A percentile compares a stretch with the other conserved stretches of the same genome.
Evolutionary conservation across 257 asterid species (phyloP).

Genomic region (Solanum boliviense): DNA sequence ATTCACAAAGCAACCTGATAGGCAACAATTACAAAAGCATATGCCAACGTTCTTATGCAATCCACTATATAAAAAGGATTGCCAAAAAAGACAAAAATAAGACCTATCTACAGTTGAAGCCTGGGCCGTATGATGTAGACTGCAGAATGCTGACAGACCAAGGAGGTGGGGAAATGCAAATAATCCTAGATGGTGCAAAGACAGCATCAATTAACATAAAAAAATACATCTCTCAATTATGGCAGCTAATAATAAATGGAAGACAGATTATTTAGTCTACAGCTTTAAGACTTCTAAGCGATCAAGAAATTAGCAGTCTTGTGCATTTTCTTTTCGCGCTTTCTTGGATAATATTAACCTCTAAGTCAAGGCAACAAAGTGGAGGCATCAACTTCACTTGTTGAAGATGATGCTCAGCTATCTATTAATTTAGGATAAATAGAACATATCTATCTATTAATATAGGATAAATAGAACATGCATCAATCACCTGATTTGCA

Average conservation of each 20-base stretch:
- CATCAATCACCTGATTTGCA: conserved; percentile 47
- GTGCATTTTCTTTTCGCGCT: neutral
- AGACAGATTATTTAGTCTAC: neutral
- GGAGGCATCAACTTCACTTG: neutral
- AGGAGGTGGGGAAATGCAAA: neutral
- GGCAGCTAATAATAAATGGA: neutral
- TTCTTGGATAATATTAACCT: neutral
- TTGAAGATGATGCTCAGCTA: neutral
- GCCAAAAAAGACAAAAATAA: neutral
- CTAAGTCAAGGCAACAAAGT: neutral
- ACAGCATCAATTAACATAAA: neutral
- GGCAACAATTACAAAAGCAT: neutral
- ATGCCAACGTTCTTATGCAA: neutral
- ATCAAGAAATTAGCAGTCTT: neutral
- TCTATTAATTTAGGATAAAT: neutral
- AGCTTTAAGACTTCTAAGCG: neutral
- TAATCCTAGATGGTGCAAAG: neutral
- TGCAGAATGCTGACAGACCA: neutral
- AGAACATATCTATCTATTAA: neutral
- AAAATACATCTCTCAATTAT: neutral
- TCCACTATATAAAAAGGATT: neutral
- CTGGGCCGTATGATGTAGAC: neutral
- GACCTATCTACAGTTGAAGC: neutral
- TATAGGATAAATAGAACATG: neutral
- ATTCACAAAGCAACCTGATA: neutral